Evolutionary conservation across 2,329 filamentous ascomycete species (phyloP), one percentile per base, ranked within the genome.

Genomic region (Aspergillus pseudoterreus): DNA sequence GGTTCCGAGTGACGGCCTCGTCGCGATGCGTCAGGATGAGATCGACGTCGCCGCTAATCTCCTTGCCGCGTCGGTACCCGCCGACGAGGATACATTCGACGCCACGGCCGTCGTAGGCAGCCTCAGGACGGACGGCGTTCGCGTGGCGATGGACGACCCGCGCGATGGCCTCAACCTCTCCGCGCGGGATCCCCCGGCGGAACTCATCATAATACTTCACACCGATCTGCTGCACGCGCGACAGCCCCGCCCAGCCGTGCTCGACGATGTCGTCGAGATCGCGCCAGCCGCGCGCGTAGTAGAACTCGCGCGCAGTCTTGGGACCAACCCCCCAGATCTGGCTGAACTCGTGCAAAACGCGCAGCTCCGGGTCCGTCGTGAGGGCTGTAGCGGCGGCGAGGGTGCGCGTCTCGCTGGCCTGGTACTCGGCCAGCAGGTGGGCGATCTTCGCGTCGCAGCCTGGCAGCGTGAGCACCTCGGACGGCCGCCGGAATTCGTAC

Each of bases 161-260:
- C 0, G 81, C 82, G 48, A 96, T 95, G 0, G 67, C 63, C 59
- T 90, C 85, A 0, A 90, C 87, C 68, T 97, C 91, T 0, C 64
- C 52, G 1, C 91, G 82, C 0, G 89, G 81, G 4, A 97, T 89
- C 12, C 81, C 83, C 14, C 79, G 71, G 43, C 82, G 74, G 50
- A 99, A 88, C 57, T 97, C 92, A 32, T 95, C 87, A 67, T 95
- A 96, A 71, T 85, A 96, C 67, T 97, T 97, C 42, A 96, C 77
- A 0, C 94, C 92, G 50, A 97, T 95, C 67, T 97, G 91, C 69
- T 96, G 92, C 1, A 90, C 87, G 11, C 91, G 83, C 0, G 80
- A 86, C 1, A 97, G 76, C 0, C 70, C 77, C 17, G 76, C 67
- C 92, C 92, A 97, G 10, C 88, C 91, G 61, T 84, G 81, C 63